Conservation (phyloP, 129 eudicot genomes). For the Flaveria trinervia region DNA sequence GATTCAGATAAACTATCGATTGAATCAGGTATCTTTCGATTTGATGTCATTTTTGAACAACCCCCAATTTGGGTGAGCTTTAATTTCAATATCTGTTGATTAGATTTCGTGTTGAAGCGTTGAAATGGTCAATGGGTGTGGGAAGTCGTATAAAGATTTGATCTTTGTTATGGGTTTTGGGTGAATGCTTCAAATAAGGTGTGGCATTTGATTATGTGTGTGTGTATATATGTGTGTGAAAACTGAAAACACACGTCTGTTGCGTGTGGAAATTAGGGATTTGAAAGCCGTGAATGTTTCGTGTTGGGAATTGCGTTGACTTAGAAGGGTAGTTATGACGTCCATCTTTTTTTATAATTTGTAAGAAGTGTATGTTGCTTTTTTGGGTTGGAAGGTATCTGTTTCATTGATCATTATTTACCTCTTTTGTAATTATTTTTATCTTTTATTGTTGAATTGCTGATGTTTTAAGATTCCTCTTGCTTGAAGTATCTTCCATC, state of each 20-base stretch:
- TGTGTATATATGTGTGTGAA: neutral
- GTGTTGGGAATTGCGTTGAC: conserved; percentile 42
- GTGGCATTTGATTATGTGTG: conserved; percentile 21
- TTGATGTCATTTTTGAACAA: neutral
- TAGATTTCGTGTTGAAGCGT: neutral
- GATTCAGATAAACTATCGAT: neutral
- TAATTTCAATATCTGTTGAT: conserved; percentile 2
- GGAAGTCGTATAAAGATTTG: conserved; percentile 32
- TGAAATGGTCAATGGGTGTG: too few species aligned
- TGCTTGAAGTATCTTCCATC: conserved; percentile 34
- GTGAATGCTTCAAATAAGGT: neutral
- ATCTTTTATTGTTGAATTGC: conserved; percentile 21
- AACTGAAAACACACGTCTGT: conserved; percentile 14
- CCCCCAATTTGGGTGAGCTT: conserved; percentile 23
- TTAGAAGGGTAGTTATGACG: conserved; percentile 34
- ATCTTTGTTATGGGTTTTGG: conserved; percentile 28
- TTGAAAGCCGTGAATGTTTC: conserved; percentile 35
- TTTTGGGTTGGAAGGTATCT: conserved; percentile 12
- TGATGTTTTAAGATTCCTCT: conserved; percentile 29
- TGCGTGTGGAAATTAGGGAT: conserved; percentile 44
- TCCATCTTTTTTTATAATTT: conserved; percentile 22
- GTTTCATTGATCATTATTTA: conserved; percentile 8
- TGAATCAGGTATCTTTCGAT: conserved; percentile 27
- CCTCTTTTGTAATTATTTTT: conserved; percentile 6
- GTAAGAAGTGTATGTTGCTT: conserved; percentile 15